Evolutionary conservation across 805 yeast species (phyloP).

Genomic region (Teunomyces panamensis): DNA sequence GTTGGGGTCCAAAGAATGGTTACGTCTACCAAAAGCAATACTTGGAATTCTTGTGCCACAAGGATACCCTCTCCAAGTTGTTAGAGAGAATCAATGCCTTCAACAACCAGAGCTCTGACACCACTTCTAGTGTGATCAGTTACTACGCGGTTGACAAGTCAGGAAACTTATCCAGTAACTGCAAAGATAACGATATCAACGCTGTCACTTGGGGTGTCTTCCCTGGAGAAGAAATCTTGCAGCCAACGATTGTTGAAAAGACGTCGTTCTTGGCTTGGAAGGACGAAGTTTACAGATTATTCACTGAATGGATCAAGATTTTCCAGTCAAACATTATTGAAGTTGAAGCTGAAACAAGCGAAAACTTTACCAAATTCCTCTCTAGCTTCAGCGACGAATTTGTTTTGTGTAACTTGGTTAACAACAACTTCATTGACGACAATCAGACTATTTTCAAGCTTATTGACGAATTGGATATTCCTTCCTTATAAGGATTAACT

Average conservation of each 20-base stretch:
- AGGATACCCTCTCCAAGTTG: slow-evolving; percentile 36
- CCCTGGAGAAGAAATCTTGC: slow-evolving; percentile 92
- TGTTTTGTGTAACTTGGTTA: slow-evolving; percentile 83
- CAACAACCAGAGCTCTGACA: slow-evolving; percentile 38
- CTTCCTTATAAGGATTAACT: not conserved
- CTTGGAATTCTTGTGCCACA: slow-evolving; percentile 78
- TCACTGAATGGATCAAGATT: slow-evolving; percentile 73
- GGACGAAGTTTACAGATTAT: slow-evolving; percentile 85
- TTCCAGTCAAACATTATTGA: slow-evolving; percentile 37
- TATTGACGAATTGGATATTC: slow-evolving; percentile 34
- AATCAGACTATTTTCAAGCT: slow-evolving; percentile 56
- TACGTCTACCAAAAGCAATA: slow-evolving; percentile 94
- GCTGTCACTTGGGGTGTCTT: slow-evolving; percentile 99
- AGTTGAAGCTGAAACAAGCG: slow-evolving; percentile 26
- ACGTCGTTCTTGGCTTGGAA: slow-evolving; percentile 95
- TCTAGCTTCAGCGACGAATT: slow-evolving; percentile 52
- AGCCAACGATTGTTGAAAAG: slow-evolving; percentile 93
- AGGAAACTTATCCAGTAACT: slow-evolving; percentile 63
- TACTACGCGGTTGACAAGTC: slow-evolving; percentile 70
- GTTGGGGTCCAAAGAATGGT: slow-evolving; percentile 96
- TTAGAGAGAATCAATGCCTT: slow-evolving; percentile 41
- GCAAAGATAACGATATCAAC: slow-evolving; percentile 73
- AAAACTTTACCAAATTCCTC: slow-evolving; percentile 41
- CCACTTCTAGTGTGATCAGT: slow-evolving; percentile 52
- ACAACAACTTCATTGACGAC: slow-evolving; percentile 68